Percentiles rank a stretch among this genome's conserved stretches.
These are phyloP conservation scores for Xylariales sp. DNA, from an alignment of 2,329 filamentous ascomycete species.

Conservation along the genomic window DNA sequence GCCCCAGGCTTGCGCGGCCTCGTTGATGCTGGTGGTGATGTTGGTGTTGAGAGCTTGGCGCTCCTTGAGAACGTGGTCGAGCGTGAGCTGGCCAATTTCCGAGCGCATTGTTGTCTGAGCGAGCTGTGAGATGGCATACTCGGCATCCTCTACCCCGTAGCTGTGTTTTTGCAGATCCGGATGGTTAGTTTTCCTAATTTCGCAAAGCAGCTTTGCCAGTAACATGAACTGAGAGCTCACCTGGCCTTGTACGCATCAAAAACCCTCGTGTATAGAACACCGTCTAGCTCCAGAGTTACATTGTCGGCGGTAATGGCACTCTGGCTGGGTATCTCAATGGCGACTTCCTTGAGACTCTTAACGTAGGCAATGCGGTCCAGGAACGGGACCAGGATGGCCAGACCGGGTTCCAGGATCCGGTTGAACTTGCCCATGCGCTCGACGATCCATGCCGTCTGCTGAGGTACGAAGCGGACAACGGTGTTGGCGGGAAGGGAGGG, in stretches of 20 bases:
- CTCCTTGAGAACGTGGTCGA: slow-evolving; percentile 97
- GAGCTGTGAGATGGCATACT: slow-evolving; percentile 96
- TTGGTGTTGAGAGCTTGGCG: slow-evolving; percentile 94
- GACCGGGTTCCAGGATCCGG: slow-evolving; percentile 84
- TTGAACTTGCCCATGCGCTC: slow-evolving; percentile 99
- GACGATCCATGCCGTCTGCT: slow-evolving; percentile 99
- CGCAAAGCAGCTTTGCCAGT: too few relatives aligned
- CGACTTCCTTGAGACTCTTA: slow-evolving; percentile 92
- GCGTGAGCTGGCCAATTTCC: slow-evolving; percentile 92
- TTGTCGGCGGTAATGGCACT: slow-evolving; percentile 98
- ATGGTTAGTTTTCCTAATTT: too few relatives aligned
- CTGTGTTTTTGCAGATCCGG: slow-evolving; percentile 41
- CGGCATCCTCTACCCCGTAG: slow-evolving; percentile 96
- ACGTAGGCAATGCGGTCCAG: slow-evolving; percentile 97
- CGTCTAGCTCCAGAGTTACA: slow-evolving; percentile 92
- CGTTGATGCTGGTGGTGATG: slow-evolving; percentile 98
- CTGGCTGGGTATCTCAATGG: slow-evolving; percentile 95
- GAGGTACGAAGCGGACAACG: slow-evolving; percentile 93
- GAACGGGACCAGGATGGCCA: slow-evolving; percentile 84
- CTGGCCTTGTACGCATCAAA: slow-evolving; percentile 98
- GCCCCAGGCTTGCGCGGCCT: slow-evolving; percentile 94
- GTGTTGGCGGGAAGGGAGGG: slow-evolving; percentile 83
- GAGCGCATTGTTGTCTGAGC: slow-evolving; percentile 99
- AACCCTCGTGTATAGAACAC: slow-evolving; percentile 90
- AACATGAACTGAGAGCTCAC: slow-evolving; percentile 45